These are phyloP conservation scores for Yamadazyma dushanensis DNA, from an alignment of 1,139 yeast genomes.

Conservation along the genomic window DNA sequence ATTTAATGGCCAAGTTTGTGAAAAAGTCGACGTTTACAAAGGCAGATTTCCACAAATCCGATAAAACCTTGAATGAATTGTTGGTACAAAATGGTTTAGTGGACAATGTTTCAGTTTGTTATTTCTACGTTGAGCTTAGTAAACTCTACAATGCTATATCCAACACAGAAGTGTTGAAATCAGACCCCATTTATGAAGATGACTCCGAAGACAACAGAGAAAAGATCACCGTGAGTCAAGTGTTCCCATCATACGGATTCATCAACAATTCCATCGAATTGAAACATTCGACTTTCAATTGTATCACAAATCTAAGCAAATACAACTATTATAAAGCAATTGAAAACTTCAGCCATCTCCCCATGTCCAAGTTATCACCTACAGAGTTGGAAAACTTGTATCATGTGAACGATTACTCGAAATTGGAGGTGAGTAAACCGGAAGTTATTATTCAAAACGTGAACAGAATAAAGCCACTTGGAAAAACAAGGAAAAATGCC, in stretches of 20 bases:
- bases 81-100: constrained; percentile 25
- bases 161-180: constrained; percentile 21
- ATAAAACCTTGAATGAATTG: constrained; percentile 21
- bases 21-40: constrained; percentile 24
- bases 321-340: constrained; percentile 36
- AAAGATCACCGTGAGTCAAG: constrained; percentile 37
- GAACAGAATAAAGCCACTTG: constrained; percentile 25
- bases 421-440: constrained; percentile 21
- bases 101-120: constrained; percentile 19
- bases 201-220: constrained; percentile 12
- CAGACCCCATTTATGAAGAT: background rate
- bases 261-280: constrained; percentile 29
- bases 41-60: constrained; percentile 23
- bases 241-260: constrained; percentile 44
- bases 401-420: constrained; percentile 30
- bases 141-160: constrained; percentile 20
- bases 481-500: constrained; percentile 31
- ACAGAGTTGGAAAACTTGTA: constrained; percentile 32
- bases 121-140: constrained; percentile 31
- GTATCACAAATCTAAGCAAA: constrained; percentile 36
- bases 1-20: constrained; percentile 30
- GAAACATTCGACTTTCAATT: constrained; percentile 38
- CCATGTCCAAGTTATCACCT: constrained; percentile 31
- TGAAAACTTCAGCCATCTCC: constrained; percentile 17
- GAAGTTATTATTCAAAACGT: constrained; percentile 10